These are phyloP conservation scores for Chrysochromulina parva DNA, from an alignment of 78 protist genomes.

Conservation along the genomic window DNA sequence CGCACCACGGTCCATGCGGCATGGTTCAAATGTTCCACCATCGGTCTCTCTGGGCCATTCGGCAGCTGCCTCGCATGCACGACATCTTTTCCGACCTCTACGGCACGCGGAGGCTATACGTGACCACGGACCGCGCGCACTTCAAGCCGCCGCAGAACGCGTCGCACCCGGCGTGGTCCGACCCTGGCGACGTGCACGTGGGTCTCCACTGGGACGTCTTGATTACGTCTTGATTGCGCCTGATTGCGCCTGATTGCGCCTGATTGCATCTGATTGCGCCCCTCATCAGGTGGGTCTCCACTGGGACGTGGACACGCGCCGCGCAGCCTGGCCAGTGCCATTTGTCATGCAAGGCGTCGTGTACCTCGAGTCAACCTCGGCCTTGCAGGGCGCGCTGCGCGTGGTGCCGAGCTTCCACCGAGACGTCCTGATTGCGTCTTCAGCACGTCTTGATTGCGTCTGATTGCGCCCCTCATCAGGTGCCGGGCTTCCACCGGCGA, in stretches of 20 bases:
- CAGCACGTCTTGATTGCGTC: no score
- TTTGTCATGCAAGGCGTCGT: neutral
- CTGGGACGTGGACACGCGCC: neutral
- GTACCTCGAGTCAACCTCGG: neutral
- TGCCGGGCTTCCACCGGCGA: no score
- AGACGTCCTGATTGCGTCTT: no score
- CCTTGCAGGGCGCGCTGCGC: neutral
- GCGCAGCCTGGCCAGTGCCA: neutral
- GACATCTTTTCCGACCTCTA: neutral
- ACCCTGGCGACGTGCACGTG: neutral
- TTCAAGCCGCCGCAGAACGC: neutral
- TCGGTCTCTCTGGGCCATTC: neutral
- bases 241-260: no score
- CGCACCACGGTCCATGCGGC: constrained; percentile 2
- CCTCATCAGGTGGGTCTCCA: neutral
- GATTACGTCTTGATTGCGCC: neutral
- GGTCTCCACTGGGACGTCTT: constrained; percentile 1
- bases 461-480: no score
- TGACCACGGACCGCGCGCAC: neutral
- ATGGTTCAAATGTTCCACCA: neutral
- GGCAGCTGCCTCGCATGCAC: neutral
- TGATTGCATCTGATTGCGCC: no score
- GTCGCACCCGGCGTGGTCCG: neutral
- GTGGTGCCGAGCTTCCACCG: neutral
- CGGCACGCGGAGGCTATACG: neutral